Conservation (phyloP, 371 early-diverging fungal genomes). For the Mortierella sp. region DNA sequence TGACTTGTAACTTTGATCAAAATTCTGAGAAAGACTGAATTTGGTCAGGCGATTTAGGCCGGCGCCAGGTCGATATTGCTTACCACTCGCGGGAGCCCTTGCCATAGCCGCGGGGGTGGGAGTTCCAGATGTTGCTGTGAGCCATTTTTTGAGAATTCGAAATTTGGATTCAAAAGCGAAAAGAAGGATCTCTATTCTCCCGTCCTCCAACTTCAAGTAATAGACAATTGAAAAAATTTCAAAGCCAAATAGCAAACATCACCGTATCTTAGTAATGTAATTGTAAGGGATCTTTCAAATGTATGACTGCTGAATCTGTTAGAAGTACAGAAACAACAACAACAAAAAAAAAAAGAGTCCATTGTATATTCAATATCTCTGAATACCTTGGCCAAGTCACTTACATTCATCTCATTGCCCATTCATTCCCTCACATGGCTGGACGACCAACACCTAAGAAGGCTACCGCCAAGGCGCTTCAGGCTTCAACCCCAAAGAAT, state of each 20-base stretch:
- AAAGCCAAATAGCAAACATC: background rate
- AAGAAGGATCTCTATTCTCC: slow-evolving; percentile 34
- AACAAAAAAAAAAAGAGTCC: slow-evolving; percentile 18
- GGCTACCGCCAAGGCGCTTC: slow-evolving; percentile 25
- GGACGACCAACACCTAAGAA: slow-evolving; percentile 39
- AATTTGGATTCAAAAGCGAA: slow-evolving; percentile 37
- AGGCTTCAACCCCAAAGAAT: background rate
- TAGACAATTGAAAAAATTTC: slow-evolving; percentile 9
- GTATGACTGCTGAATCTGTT: background rate
- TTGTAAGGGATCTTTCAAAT: no score
- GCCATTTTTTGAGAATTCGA: slow-evolving; percentile 84
- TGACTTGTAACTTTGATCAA: background rate
- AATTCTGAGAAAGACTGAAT: background rate
- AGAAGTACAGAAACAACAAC: background rate
- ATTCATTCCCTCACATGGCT: slow-evolving; percentile 30
- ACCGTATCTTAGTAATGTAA: no score
- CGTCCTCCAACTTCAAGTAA: background rate
- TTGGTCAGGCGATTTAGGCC: background rate
- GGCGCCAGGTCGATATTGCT: slow-evolving; percentile 18
- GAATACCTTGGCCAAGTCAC: slow-evolving; percentile 5
- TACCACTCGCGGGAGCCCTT: slow-evolving; percentile 99
- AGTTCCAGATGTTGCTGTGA: slow-evolving; percentile 95
- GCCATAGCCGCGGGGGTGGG: slow-evolving; percentile 93
- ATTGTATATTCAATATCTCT: slow-evolving; percentile 5
- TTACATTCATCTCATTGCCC: background rate